Conservation (phyloP, 2,329 filamentous ascomycete genomes). For the Hypoxylon sp. region DNA sequence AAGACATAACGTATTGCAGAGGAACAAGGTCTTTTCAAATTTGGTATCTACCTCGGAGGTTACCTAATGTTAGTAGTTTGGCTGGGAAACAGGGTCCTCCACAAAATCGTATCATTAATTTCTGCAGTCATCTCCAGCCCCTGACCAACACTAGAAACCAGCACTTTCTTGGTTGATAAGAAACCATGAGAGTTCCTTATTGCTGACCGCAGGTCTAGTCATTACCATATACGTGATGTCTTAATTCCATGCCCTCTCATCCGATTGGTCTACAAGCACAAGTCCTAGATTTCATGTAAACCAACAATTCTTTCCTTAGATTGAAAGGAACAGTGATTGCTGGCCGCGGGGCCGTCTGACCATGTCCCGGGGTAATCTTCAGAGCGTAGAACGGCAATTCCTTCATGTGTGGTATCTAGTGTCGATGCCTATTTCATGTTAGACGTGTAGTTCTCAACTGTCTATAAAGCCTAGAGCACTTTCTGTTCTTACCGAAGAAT, state of each 20-base stretch:
- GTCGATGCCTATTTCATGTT: neutral
- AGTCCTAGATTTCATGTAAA: slow-evolving; percentile 4
- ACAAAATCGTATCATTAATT: neutral
- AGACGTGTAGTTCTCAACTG: neutral
- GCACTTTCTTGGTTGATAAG: neutral
- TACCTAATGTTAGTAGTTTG: neutral
- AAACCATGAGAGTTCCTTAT: neutral
- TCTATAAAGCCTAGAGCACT: slow-evolving; percentile 9
- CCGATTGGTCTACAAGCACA: slow-evolving; percentile 10
- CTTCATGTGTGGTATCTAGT: neutral
- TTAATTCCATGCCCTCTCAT: slow-evolving; percentile 1
- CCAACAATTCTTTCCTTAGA: neutral
- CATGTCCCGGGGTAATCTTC: slow-evolving; percentile 2
- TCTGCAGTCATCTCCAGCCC: slow-evolving; percentile 11
- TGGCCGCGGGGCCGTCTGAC: neutral
- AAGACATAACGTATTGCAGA: neutral
- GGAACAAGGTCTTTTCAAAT: neutral
- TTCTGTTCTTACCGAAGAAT: neutral
- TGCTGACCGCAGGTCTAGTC: neutral
- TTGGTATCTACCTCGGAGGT: neutral
- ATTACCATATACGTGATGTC: slow-evolving; percentile 10
- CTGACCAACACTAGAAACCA: neutral
- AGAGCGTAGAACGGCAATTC: neutral
- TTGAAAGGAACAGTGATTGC: slow-evolving; percentile 1
- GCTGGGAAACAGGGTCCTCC: neutral